phyloP scores from a whole-genome alignment of 1,284 basidiomycete genomes.

The Cryptococcus sp. region DNA sequence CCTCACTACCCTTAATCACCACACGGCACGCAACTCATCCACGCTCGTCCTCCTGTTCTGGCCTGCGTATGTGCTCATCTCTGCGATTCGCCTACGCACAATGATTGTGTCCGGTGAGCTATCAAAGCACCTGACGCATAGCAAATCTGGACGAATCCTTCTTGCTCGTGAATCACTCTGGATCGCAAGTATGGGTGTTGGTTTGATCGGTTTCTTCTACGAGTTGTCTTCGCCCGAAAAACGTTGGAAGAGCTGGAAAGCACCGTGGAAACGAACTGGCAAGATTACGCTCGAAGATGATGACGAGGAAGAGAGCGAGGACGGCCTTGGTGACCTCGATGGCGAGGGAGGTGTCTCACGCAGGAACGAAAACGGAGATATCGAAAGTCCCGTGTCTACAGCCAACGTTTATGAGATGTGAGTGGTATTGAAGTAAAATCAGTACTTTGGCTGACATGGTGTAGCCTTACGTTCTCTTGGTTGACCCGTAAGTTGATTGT shows the following conservation, averaged over 20 bases:
- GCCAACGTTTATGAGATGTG: conserved; percentile 72
- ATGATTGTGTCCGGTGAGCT: conserved; percentile 49
- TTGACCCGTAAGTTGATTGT: conserved; percentile 32
- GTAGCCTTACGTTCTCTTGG: conserved; percentile 47
- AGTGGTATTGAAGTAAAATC: background rate
- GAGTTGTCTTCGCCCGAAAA: conserved; percentile 73
- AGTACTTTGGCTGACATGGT: conserved; percentile 48
- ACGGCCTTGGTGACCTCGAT: conserved; percentile 21
- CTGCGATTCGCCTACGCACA: conserved; percentile 68
- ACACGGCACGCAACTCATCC: conserved; percentile 73
- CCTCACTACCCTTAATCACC: conserved; percentile 64
- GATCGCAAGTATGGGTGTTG: conserved; percentile 58
- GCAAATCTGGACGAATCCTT: conserved; percentile 29
- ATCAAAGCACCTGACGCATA: conserved; percentile 22
- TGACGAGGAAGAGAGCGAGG: conserved; percentile 43
- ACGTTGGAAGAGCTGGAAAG: conserved; percentile 33
- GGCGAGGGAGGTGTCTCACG: conserved; percentile 19
- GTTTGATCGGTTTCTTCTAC: conserved; percentile 63
- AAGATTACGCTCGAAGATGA: conserved; percentile 45
- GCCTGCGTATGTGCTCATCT: conserved; percentile 65
- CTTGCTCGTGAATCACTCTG: conserved; percentile 42
- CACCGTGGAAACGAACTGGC: conserved; percentile 26
- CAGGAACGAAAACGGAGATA: conserved; percentile 55
- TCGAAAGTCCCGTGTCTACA: conserved; percentile 71
- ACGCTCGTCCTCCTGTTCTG: conserved; percentile 78